These are phyloP conservation scores for Mycena crocata DNA, from an alignment of 768 basidiomycete genomes.

Conservation along the genomic window DNA sequence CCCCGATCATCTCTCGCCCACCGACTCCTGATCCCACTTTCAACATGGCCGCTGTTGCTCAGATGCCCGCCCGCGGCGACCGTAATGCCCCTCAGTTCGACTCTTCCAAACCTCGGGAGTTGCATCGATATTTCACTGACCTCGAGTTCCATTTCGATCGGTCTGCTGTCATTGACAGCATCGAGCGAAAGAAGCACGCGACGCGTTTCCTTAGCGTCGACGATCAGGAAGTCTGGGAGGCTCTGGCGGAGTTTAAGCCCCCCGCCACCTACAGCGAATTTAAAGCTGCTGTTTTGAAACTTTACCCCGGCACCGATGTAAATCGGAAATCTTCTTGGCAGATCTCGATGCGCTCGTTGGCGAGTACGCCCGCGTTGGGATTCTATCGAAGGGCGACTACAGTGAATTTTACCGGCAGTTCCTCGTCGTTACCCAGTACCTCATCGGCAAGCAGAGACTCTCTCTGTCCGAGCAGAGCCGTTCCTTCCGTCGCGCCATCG, in stretches of 20 bases:
- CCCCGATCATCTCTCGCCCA: neutral
- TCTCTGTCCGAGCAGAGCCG: constrained; percentile 34
- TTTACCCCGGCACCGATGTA: constrained; percentile 37
- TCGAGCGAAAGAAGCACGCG: constrained; percentile 30
- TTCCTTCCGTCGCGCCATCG: constrained; percentile 29
- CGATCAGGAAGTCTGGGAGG: constrained; percentile 34
- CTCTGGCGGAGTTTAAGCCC: constrained; percentile 19
- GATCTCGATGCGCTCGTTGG: constrained; percentile 40
- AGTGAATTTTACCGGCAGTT: constrained; percentile 38
- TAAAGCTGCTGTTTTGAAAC: constrained; percentile 35
- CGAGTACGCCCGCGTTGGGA: constrained; percentile 26
- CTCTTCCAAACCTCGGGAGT: constrained; percentile 26
- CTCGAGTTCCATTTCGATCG: constrained; percentile 28
- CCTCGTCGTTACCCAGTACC: constrained; percentile 29
- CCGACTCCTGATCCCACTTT: neutral
- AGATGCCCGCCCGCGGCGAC: constrained; percentile 20
- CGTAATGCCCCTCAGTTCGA: constrained; percentile 35
- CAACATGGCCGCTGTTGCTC: constrained; percentile 27
- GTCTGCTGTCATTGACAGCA: constrained; percentile 6
- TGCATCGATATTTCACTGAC: constrained; percentile 33
- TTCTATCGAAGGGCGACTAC: constrained; percentile 28
- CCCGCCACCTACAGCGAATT: constrained; percentile 34
- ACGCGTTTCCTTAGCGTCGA: constrained; percentile 26
- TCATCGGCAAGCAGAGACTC: constrained; percentile 26
- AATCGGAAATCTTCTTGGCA: constrained; percentile 30